Percentiles rank a stretch among this genome's conserved stretches.
These are phyloP conservation scores for Imleria badia DNA, from an alignment of 768 basidiomycete genomes.

Conservation along the genomic window DNA sequence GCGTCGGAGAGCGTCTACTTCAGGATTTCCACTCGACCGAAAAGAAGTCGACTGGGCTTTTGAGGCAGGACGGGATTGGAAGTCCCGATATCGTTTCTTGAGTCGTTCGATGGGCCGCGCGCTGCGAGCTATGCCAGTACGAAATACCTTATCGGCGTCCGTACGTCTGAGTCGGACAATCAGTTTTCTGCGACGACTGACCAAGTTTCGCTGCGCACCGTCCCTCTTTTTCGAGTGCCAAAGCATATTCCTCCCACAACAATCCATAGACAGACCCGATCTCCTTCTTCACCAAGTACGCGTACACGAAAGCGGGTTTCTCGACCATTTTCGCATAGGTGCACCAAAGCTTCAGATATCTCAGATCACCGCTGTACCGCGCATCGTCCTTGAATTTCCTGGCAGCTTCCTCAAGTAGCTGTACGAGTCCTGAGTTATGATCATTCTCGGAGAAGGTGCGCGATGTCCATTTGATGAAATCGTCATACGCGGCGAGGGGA, in stretches of 20 bases:
- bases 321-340: conserved; percentile 82
- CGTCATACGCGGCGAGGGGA: conserved; percentile 79
- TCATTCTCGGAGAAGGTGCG: conserved; percentile 74
- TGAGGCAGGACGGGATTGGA: conserved; percentile 53
- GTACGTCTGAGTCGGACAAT: conserved; percentile 45
- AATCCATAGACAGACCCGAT: conserved; percentile 77
- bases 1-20: conserved; percentile 33
- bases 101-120: conserved; percentile 84
- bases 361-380: conserved; percentile 82
- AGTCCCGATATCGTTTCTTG: conserved; percentile 78
- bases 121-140: conserved; percentile 75
- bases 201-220: conserved; percentile 50
- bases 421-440: conserved; percentile 68
- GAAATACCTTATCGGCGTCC: conserved; percentile 82
- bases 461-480: conserved; percentile 88
- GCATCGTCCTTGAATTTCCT: conserved; percentile 77
- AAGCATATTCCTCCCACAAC: conserved; percentile 91
- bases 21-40: conserved; percentile 26
- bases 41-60: conserved; percentile 26
- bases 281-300: conserved; percentile 66
- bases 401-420: conserved; percentile 83
- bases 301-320: conserved; percentile 65
- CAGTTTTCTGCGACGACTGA: conserved; percentile 4
- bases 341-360: conserved; percentile 92
- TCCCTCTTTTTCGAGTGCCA: conserved; percentile 69